Evolutionary conservation across 805 yeast genomes (phyloP), one percentile per base, ranked within the genome.

Genomic region (Cyberlindnera meyerae): DNA sequence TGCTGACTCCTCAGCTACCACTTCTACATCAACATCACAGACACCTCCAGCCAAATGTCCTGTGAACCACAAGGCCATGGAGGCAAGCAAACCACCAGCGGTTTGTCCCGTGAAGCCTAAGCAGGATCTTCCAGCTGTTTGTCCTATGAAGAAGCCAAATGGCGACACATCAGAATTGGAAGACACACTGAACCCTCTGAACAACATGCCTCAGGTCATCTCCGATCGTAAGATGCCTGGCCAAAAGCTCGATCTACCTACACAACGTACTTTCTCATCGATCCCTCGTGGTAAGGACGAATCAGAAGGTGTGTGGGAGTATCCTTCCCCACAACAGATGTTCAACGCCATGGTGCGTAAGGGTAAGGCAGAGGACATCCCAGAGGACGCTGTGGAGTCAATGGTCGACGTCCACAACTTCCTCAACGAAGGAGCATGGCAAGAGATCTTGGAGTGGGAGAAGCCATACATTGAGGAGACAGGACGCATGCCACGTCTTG

Each of bases 291-390:
- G 97, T 20, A 74, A 68, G 20, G 55, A 57, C 11, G 68, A 65
- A 2, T 69, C 65, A 8, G 78, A 77, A 43, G 95, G 95, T 2
- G 77, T 80, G 32, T 93, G 99, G 99, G 98, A 93, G 62, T 93
- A 93, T 57, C 99, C 99, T 2, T 86, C 96, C 3, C 98, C 99
- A 1, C 98, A 93, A 62, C 99, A 93, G 59, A 93, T 93, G 99
- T 79, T 88, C 48, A 89, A 90, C 54, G 99, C 99, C 11, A 90
- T 93, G 97, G 65, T 88, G 18, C 77, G 90, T 46, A 93, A 93
- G 65, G 96, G 96, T 15, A 90, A 93, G 54, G 79, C 75, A 3
- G 82, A 85, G 30, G 94, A 82, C 32, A 75, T 90, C 36, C 94
- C 90, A 3, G 97, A 89, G 58, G 96, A 87, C 45, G 96, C 96